These are phyloP conservation scores for Dactylellina leptospora DNA, from an alignment of 2,329 filamentous ascomycete genomes.

Conservation along the genomic window DNA sequence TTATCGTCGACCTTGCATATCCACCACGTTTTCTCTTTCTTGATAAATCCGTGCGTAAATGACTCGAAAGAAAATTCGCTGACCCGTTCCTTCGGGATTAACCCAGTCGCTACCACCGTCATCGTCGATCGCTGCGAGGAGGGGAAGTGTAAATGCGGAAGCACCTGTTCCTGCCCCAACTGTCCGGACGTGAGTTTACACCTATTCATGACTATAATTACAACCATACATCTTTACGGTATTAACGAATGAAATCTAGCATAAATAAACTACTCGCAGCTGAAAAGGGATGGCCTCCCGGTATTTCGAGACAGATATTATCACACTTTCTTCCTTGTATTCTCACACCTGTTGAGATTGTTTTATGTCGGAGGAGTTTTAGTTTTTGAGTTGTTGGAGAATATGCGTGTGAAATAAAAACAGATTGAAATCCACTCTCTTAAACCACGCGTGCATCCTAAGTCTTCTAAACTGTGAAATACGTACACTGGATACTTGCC, in stretches of 20 bases:
- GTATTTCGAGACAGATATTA: too few relatives aligned
- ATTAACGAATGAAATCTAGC: too few relatives aligned
- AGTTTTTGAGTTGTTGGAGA: neutral
- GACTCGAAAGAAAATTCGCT: slow-evolving; percentile 15
- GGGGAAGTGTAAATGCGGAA: slow-evolving; percentile 34
- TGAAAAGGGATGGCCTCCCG: too few relatives aligned
- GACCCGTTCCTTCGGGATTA: slow-evolving; percentile 1
- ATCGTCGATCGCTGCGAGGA: slow-evolving; percentile 44
- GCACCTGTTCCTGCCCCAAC: slow-evolving; percentile 12
- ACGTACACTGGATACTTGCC: too few relatives aligned
- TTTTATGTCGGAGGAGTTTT: too few relatives aligned
- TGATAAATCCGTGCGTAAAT: slow-evolving; percentile 10
- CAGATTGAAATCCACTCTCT: neutral
- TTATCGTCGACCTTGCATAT: slow-evolving; percentile 6
- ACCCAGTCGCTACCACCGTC: slow-evolving; percentile 25
- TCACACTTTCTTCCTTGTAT: too few relatives aligned
- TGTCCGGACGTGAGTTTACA: slow-evolving; percentile 29
- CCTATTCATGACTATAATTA: too few relatives aligned
- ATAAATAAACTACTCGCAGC: too few relatives aligned
- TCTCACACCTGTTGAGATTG: too few relatives aligned
- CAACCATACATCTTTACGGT: too few relatives aligned
- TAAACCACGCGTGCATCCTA: too few relatives aligned
- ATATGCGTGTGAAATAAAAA: neutral
- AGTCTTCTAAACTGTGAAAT: too few relatives aligned
- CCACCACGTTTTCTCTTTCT: neutral